phyloP scores from a whole-genome alignment of 495 filamentous ascomycete genomes.

The Penicillium diatomitis region DNA sequence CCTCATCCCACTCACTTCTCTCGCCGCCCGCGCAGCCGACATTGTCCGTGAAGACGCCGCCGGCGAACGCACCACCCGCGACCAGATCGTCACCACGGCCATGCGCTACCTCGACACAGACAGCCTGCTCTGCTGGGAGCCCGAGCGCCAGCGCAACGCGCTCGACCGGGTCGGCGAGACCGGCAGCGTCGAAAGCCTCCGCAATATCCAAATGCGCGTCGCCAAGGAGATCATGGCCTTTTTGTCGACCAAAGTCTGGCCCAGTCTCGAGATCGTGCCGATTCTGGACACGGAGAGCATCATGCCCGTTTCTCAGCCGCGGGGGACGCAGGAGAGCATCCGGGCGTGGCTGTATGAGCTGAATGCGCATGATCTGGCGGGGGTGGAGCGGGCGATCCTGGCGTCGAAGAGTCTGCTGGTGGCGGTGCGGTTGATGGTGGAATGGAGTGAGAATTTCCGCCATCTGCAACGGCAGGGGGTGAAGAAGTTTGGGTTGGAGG shows the following conservation, averaged over 20 bases:
- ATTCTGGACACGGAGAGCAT: slow-evolving; percentile 67
- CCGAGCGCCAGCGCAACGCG: slow-evolving; percentile 36
- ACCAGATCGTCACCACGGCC: slow-evolving; percentile 53
- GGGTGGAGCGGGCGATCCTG: slow-evolving; percentile 70
- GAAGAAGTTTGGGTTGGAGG: slow-evolving; percentile 41
- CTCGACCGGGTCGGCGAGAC: slow-evolving; percentile 21
- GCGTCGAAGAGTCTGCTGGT: slow-evolving; percentile 80
- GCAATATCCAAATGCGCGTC: slow-evolving; percentile 60
- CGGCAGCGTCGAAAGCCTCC: slow-evolving; percentile 43
- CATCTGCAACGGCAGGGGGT: slow-evolving; percentile 23
- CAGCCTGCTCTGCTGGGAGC: slow-evolving; percentile 87
- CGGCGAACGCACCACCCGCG: slow-evolving; percentile 34
- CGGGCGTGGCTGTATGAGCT: slow-evolving; percentile 68
- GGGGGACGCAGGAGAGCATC: slow-evolving; percentile 65
- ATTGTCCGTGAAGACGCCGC: slow-evolving; percentile 58
- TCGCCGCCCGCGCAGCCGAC: slow-evolving; percentile 71
- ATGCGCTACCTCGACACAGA: slow-evolving; percentile 89
- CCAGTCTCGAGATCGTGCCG: slow-evolving; percentile 65
- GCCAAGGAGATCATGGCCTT: slow-evolving; percentile 60
- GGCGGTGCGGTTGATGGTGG: slow-evolving; percentile 64
- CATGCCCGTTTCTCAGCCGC: slow-evolving; percentile 58
- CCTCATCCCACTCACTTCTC: slow-evolving; percentile 82
- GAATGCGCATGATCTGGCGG: slow-evolving; percentile 70
- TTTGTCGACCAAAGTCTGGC: slow-evolving; percentile 71
- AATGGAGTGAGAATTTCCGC: slow-evolving; percentile 75